Base-by-base conservation (phyloP, 257 asterid species). In the Solanum chilense region DNA sequence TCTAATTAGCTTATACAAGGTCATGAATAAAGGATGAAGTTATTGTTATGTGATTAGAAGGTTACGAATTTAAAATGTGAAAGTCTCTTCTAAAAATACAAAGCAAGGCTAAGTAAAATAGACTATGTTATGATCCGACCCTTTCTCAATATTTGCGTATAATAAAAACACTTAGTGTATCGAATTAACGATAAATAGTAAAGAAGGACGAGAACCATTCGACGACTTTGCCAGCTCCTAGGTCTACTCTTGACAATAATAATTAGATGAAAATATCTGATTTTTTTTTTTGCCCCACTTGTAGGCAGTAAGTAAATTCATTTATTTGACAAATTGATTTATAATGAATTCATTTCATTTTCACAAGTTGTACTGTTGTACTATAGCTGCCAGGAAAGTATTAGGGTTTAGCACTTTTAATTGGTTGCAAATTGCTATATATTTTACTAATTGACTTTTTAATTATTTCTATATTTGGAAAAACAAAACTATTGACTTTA, bases 371-470 rank as follows among this genome's bases (percentile, higher is more conserved):
- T 45, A 45, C 41, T 15, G 27, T 47, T 45, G 27, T 45, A 47
- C 27, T 27, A 45, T 80, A 47, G 68, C 84, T 80, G 68, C 33
- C 84, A 80, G 18, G 42, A 12, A 33, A 45, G 18, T 27, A 78
- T 25, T 78, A 15, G 18, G 68, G 27, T 27, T 45, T 45, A 44
- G 66, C 42, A 77, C 9, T 77, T 25, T 12, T 25, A 7, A 21
- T 78, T 78, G 25, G 64, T 78, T 45, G 18, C 44, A 80, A 80
- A 80, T 80, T 47, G 68, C 29, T 49, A 47, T n/a, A 62, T 47
- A 80, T 47, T 47, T 78, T 27, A 45, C 14, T 77, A 44, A 47
- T 80, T 80, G 84, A 80, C 85, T 80, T 80, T 80, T 8, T 14
- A 8, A 45, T 76, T 21, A 6, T 6, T 75, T 75, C 56, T 75